Base-by-base conservation (phyloP, 805 yeast species). In the Candida vartiovaarae region DNA sequence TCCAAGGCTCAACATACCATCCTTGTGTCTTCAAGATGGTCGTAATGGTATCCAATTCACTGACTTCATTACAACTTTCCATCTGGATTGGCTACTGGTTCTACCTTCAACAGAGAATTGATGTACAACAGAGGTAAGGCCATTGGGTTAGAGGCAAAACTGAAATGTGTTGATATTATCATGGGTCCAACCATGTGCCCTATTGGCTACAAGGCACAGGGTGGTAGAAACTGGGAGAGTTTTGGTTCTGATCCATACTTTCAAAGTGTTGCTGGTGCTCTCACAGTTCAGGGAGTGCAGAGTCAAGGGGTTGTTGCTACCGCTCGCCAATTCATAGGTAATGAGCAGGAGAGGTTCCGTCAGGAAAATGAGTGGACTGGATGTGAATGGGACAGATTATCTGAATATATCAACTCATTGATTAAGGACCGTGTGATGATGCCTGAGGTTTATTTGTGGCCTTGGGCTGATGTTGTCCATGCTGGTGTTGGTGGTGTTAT, bases 181-280 rank as follows among this genome's bases (percentile, higher is more conserved):
- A 62, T 78, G 31, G 83, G 81, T 0, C 85, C 84, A 1, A 65
- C 67, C 3, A 64, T 75, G 34, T 84, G 83, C 0, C 84, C 84
- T 8, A 67, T 79, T 36, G 85, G 84, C 0, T 64, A 68, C 32
- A 74, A 78, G 52, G 84, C 82, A 4, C 74, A 72, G 34, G 84
- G 81, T 24, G 84, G 85, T 5, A 65, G 84, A 50, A 75, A 74
- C 59, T 78, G 83, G 82, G 84, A 79, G 60, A 71, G 78, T 33
- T 78, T 77, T 59, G 79, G 81, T 7, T 63, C 78, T 4, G 84
- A 79, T 55, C 82, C 84, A 3, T 78, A 76, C 45, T 61, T 79
- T 39, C 76, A 75, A 50, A 84, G 84, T 24, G 63, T 70, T 27
- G 71, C 69, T 7, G 80, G 78, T 10, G 73, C 71, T 8, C 68